Conservation (phyloP, 306 rosid genomes). For the Datisca glomerata region DNA sequence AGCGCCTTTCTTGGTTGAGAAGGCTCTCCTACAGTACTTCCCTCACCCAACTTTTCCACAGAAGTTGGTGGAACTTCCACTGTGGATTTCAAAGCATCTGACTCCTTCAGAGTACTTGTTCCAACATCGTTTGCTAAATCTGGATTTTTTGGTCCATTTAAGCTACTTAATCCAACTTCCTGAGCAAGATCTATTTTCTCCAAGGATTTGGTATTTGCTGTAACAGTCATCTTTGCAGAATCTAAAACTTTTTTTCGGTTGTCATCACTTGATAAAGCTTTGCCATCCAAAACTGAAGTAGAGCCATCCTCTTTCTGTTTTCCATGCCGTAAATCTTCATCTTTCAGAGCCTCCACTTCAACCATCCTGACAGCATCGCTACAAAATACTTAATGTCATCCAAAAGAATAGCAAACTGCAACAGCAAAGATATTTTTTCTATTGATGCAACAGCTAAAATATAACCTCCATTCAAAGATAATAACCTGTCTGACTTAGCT, state of each 20-base stretch:
- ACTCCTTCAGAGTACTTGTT: constrained; percentile 19
- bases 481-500: constrained; percentile 43
- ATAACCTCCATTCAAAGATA: constrained; percentile 18
- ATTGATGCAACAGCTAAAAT: too few relatives aligned
- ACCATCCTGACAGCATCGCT: constrained; percentile 18
- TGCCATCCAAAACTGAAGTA: constrained; percentile 20
- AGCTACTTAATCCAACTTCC: constrained; percentile 20
- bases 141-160: constrained; percentile 27
- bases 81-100: constrained; percentile 31
- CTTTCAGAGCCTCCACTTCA: constrained; percentile 31
- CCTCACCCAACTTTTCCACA: constrained; percentile 24
- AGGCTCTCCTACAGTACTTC: constrained; percentile 28
- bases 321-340: constrained; percentile 25
- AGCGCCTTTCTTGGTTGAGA: constrained; percentile 17
- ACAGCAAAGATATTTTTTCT: constrained; percentile 1
- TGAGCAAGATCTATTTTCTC: too few relatives aligned
- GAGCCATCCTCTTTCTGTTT: constrained; percentile 31
- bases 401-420: constrained; percentile 12
- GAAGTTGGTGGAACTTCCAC: constrained; percentile 31
- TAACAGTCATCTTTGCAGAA: too few relatives aligned
- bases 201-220: constrained; percentile 22
- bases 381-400: constrained; percentile 23
- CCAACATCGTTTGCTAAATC: constrained; percentile 28
- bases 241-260: constrained; percentile 22
- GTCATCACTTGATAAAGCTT: constrained; percentile 23